Base-by-base conservation (phyloP, 108 stramenopile genomes). In the Heterococcus sp. region DNA sequence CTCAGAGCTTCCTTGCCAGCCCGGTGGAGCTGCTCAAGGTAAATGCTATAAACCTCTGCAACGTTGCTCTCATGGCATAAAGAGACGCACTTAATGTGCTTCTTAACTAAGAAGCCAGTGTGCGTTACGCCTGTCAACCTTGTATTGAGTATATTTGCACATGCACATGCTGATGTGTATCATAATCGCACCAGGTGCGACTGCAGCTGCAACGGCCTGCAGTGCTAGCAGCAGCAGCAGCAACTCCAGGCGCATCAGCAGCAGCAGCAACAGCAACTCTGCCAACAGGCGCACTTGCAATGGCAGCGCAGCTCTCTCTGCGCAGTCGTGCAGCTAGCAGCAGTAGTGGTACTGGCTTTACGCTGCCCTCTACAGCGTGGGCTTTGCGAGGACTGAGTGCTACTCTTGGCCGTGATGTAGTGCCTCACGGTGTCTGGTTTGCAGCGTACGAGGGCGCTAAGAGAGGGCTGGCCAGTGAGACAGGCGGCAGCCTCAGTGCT, bases 351-450 rank as follows among this genome's bases (percentile, higher is more conserved):
- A 39, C 46, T 1, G 76, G 66, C 1, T 67, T 68, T 38, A 39
- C 76, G 1, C 68, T 76, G 68, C 66, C 76, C n/a, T 3, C 66
- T 11, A 39, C 32, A 33, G 66, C 8, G 76, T 76, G 68, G 35
- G 76, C 30, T 5, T 11, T 2, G 32, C 33, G 14, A 39, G 76
- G 76, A 8, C 38, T 76, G 27, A 37, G 76, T 14, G 76, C 76
- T 30, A 76, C 76, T 8, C 35, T 76, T 39, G 46, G 76, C 33
- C 34, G 76, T 1, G 76, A 76, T 35, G 76, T 76, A 32, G 40
- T 76, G 35, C 75, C 75, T 4, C 75, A 76, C 75, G 75, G 76
- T 2, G 68, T 76, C 37, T 76, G 76, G 76, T 76, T 76, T 28
- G 66, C 76, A 46, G 14, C 38, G 36, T 76, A 76, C 35, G 76